Conservation (phyloP, 176 grass and related monocot genomes). For the Rhipidocladum racemiflorum region DNA sequence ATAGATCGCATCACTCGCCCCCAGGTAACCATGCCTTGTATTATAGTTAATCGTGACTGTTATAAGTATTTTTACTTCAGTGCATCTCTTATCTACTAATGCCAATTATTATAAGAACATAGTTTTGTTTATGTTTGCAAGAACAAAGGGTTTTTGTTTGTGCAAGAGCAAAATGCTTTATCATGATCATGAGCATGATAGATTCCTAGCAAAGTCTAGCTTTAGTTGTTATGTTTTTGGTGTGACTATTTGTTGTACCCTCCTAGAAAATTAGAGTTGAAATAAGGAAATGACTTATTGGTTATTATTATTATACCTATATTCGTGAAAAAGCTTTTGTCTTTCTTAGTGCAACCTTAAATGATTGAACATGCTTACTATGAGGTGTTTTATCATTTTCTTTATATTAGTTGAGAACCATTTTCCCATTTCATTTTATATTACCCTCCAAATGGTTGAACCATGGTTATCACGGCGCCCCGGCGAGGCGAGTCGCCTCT, state of each 20-base stretch:
- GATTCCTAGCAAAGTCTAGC: not conserved
- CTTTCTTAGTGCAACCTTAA: not conserved
- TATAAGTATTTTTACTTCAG: not conserved
- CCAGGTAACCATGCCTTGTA: not conserved
- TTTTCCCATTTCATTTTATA: not conserved
- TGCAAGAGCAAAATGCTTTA: not conserved
- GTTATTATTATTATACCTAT: not conserved
- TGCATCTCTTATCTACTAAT: not conserved
- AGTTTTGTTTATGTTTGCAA: not conserved
- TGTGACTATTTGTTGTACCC: not conserved
- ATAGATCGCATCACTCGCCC: slow-evolving; percentile 42
- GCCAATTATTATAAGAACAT: not conserved
- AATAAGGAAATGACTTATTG: not conserved
- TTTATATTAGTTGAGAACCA: not conserved
- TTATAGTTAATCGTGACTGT: not conserved
- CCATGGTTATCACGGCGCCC: no score
- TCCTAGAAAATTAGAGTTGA: not conserved
- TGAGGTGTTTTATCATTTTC: not conserved
- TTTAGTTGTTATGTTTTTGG: not conserved
- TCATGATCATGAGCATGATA: not conserved
- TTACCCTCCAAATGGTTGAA: not conserved
- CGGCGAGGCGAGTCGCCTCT: no score
- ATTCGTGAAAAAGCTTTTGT: not conserved
- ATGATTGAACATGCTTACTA: not conserved
- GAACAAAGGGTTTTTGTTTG: not conserved